Base-by-base conservation (phyloP, 2,329 filamentous ascomycete genomes). In the Pyrenochaeta sp. region DNA sequence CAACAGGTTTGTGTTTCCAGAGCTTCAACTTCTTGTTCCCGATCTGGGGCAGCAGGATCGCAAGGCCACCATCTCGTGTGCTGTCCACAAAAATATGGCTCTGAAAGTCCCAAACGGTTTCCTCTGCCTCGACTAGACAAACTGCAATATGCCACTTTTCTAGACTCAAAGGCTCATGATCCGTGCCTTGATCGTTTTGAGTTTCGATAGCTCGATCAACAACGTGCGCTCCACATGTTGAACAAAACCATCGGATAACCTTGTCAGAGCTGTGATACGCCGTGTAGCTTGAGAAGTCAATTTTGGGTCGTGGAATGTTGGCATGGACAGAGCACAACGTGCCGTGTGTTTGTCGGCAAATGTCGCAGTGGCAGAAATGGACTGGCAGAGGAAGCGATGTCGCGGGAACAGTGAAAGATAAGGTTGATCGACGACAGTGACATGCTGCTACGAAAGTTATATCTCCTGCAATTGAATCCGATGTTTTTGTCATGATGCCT, bases 331-430 rank as follows among this genome's bases (percentile, higher is more conserved):
- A 65, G 42, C 67, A 75, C n/a, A 81, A 65, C 10, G 75, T 65
- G 13, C 80, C 80, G 14, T 76, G 77, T 26, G 72, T 69, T 31
- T 71, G 68, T 11, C 79, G 74, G 61, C 79, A 83, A 15, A 61
- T 69, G 42, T 63, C 63, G 70, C 81, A 83, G 56, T 82, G 76
- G 60, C 81, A 83, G 48, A 82, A 62, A 34, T 66, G 61, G 7
- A 63, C 58, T 27, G 60, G 56, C 7, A 75, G 43, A 2, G 74
- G 75, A 6, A 76, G 61, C 3, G 49, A 55, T 10, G 58, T 44
- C 3, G 52, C 57, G 1, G 66, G 66, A n/a, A 75, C 57, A 5
- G 55, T 55, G 53, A 75, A 59, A 2, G 24, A 27, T 5, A 27
- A 13, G 10, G 24, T 27, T n/a, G 24, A 27, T 61, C 51, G 44